Base-by-base conservation (phyloP, 345 rosid species). In the Salix arbutifolia region DNA sequence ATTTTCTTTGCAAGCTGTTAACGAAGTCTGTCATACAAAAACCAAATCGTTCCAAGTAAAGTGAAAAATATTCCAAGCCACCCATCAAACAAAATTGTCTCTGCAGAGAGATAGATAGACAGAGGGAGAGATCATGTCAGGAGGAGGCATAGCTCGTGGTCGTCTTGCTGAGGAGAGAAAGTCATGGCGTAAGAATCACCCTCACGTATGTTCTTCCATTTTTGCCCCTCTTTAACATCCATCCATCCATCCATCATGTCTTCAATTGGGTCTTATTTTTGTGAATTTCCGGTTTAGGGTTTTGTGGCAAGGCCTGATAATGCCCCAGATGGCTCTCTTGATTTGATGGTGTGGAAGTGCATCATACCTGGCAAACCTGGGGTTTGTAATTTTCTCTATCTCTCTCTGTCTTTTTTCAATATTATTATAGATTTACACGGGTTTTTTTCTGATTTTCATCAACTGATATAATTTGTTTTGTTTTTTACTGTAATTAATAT, bases 101-200 rank as follows among this genome's bases (percentile, higher is more conserved):
- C 64, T 58, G 64, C 64, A 58, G 28, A 10, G 2, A 58, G 64
- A 58, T n/a, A n/a, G 64, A 19, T 9, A 21, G 11, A 53, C 23
- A 58, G 12, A 58, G 28, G 10, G 16, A 9, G 12, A 11, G 16
- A 58, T 69, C 16, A 75, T 67, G 78, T 75, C 78, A 4, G 72
- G 78, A 30, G 78, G 72, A 66, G 69, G 69, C n/a, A 66, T 75
- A 25, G 77, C 77, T 11, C 71, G 72, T 21, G 77, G 77, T 23
- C 72, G 72, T 33, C 71, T 75, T 9, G 46, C 77, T 28, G 77
- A 75, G 64, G 72, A 75, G 71, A 42, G 71, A 5, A 75, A 75
- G 61, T 30, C 77, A 8, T 67, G 77, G 77, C 48, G 77, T 25
- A 75, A 66, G 64, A 75, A 75, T 35, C 77, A 75, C 25, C 72